phyloP scores from a whole-genome alignment of 495 filamentous ascomycete species.

The Neurospora sp. region DNA sequence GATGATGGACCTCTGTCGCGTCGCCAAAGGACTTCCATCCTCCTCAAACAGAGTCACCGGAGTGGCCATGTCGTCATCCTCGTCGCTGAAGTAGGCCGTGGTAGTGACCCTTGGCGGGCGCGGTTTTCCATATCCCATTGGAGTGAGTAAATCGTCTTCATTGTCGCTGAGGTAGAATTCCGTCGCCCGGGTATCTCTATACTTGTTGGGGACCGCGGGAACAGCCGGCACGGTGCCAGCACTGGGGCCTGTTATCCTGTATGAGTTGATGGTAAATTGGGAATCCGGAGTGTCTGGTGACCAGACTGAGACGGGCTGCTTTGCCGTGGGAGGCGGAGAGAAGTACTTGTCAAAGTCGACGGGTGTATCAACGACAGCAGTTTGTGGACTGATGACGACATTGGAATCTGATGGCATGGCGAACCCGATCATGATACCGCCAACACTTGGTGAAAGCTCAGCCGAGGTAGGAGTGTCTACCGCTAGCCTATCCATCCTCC shows the following conservation, averaged over 20 bases:
- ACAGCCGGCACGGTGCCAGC: slow-evolving; percentile 1
- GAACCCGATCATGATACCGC: slow-evolving; percentile 73
- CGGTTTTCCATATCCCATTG: slow-evolving; percentile 3
- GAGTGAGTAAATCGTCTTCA: neutral
- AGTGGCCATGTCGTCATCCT: slow-evolving; percentile 26
- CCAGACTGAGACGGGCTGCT: slow-evolving; percentile 56
- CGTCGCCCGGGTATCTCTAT: neutral
- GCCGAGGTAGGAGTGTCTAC: slow-evolving; percentile 11
- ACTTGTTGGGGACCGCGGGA: slow-evolving; percentile 3
- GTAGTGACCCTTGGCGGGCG: neutral
- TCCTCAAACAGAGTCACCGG: slow-evolving; percentile 41
- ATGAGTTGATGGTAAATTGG: neutral
- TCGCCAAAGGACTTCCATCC: slow-evolving; percentile 28
- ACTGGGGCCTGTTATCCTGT: neutral
- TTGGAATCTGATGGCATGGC: slow-evolving; percentile 54
- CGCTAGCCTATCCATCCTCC: slow-evolving; percentile 16
- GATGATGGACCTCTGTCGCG: slow-evolving; percentile 22
- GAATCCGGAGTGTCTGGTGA: slow-evolving; percentile 36
- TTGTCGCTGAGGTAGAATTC: neutral
- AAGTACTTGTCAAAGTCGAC: slow-evolving; percentile 24
- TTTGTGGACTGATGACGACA: slow-evolving; percentile 41
- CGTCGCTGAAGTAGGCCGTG: slow-evolving; percentile 17
- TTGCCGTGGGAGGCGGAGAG: slow-evolving; percentile 26
- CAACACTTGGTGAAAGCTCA: slow-evolving; percentile 67
- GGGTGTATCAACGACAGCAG: slow-evolving; percentile 33